These are phyloP conservation scores for Coemansia aciculifera DNA, from an alignment of 192 early-diverging fungal species.

Conservation along the genomic window DNA sequence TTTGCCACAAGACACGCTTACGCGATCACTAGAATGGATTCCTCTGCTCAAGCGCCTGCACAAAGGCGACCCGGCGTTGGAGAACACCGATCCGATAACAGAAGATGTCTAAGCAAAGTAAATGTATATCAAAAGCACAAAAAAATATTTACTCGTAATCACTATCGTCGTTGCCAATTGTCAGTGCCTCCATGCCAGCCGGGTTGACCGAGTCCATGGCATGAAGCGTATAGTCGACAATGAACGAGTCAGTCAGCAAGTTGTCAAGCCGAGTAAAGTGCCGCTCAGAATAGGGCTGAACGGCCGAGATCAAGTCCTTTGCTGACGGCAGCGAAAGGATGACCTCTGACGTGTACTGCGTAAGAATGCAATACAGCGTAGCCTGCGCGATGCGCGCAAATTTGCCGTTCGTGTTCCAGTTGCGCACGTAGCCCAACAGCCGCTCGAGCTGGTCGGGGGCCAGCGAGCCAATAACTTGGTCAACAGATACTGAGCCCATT, in stretches of 20 bases:
- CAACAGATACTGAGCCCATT: constrained; percentile 58
- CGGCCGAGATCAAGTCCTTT: constrained; percentile 80
- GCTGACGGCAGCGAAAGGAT: constrained; percentile 76
- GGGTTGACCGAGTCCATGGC: constrained; percentile 67
- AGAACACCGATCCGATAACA: neutral
- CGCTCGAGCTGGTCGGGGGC: constrained; percentile 71
- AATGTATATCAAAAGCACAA: neutral
- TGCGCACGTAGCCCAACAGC: constrained; percentile 79
- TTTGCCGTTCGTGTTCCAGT: constrained; percentile 95
- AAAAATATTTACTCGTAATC: neutral
- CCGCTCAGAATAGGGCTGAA: constrained; percentile 89
- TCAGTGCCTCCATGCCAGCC: constrained; percentile 27
- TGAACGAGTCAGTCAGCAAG: constrained; percentile 77
- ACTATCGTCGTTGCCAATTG: constrained; percentile 9
- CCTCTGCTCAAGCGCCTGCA: constrained; percentile 28
- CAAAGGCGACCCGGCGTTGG: constrained; percentile 10
- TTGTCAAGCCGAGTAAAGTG: constrained; percentile 82
- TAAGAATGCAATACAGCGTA: constrained; percentile 76
- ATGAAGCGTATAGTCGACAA: constrained; percentile 89
- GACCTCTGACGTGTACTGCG: constrained; percentile 61
- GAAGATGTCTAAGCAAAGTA: neutral
- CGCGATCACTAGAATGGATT: constrained; percentile 41
- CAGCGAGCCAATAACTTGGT: constrained; percentile 68
- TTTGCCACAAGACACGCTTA: constrained; percentile 26
- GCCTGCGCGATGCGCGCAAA: constrained; percentile 78